phyloP scores from a whole-genome alignment of 2,329 filamentous ascomycete species.

The Pseudogymnoascus sp. region DNA sequence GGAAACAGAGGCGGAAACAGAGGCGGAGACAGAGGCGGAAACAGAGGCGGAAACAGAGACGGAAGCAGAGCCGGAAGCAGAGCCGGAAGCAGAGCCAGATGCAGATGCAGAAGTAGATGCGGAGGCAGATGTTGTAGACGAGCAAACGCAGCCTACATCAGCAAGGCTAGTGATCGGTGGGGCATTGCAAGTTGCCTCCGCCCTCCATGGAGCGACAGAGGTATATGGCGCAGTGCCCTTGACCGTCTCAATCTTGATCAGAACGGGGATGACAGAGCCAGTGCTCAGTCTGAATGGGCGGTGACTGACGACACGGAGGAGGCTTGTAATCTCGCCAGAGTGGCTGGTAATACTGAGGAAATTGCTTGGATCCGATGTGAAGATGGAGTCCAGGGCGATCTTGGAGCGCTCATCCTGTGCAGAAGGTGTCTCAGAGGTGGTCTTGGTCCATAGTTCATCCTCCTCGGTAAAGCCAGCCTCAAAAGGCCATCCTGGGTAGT shows the following conservation, averaged over 20 bases:
- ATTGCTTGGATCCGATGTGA: slow-evolving; percentile 41
- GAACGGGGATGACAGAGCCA: slow-evolving; percentile 57
- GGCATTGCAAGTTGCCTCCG: slow-evolving; percentile 36
- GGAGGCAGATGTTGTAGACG: slow-evolving; percentile 12
- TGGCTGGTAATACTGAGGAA: slow-evolving; percentile 54
- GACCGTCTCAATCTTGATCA: slow-evolving; percentile 49
- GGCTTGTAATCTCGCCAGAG: slow-evolving; percentile 45
- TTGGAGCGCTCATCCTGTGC: slow-evolving; percentile 44
- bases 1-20: background rate
- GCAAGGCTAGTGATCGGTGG: slow-evolving; percentile 38
- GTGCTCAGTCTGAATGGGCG: slow-evolving; percentile 54
- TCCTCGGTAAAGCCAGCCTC: slow-evolving; percentile 53
- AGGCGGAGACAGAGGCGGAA: background rate
- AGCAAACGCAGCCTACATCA: slow-evolving; percentile 13
- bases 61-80: background rate
- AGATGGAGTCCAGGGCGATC: slow-evolving; percentile 47
- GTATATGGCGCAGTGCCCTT: slow-evolving; percentile 28
- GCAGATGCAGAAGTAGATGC: background rate
- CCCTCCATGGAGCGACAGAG: slow-evolving; percentile 29
- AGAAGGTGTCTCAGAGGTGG: slow-evolving; percentile 33
- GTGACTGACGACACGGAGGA: slow-evolving; percentile 50
- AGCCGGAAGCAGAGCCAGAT: background rate
- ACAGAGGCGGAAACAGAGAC: background rate
- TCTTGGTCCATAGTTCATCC: slow-evolving; percentile 40
- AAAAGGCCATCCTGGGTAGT: slow-evolving; percentile 45